Evolutionary conservation across 805 yeast species (phyloP), one percentile per base, ranked within the genome.

Genomic region (Alloascoidea africana): DNA sequence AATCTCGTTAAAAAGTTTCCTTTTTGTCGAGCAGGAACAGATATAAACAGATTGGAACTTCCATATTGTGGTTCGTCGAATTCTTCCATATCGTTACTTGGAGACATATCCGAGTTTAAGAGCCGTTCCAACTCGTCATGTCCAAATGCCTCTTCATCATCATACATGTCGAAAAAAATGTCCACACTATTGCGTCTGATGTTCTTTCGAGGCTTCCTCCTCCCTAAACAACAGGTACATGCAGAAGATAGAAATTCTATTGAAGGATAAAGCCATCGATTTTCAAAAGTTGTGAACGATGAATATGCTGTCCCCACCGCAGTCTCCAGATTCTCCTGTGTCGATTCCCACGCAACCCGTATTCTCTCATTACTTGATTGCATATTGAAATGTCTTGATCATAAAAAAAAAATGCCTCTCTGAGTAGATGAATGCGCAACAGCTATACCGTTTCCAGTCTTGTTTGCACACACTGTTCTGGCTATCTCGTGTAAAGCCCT

Each of bases 91-190:
- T 33, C 38, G 6, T 38, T 38, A 15, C 34, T 39, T 4, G 37
- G 36, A 17, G 34, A 32, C 8, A 41, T 45, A n/a, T 46, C 42
- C 11, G 18, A 41, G 18, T 27, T 39, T 17, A 48, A 27, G 27
- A 48, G 36, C 19, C 50, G 38, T 35, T 48, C 52, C 35, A 48
- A 33, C 34, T 48, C 52, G 23, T 48, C 52, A 5, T 47, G 38
- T 16, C 43, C 51, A 37, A 43, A 36, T n/a, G 37, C 36, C 15
- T 41, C 51, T 5, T 45, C 48, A 6, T 46, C 48, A 32, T 48
- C 52, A 34, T 48, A 48, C 49, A 47, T 43, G 36, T 48, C 52
- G 41, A 48, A 48, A 37, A 46, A 48, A 18, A 48, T 39, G 30
- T 48, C 52, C 16, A 39, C 39, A 3, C 48, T 42, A 16, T 40